Conservation (phyloP, 495 filamentous ascomycete species). For the Penicillium cinerascens region DNA sequence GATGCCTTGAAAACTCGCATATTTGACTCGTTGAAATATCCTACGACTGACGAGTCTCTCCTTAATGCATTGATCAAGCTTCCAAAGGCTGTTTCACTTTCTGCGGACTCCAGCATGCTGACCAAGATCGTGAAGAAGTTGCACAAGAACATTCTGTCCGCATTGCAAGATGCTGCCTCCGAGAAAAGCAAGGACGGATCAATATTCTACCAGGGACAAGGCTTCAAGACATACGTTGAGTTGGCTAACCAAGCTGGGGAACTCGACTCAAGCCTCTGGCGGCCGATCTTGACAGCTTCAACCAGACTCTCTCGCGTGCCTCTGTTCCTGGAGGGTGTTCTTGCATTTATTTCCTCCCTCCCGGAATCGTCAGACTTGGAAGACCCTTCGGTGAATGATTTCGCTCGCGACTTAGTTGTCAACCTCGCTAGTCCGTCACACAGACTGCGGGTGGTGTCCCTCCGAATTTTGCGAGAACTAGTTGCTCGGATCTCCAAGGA, state of each 20-base stretch:
- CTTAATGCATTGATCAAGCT: slow-evolving; percentile 42
- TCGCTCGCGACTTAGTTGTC: slow-evolving; percentile 59
- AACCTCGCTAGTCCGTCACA: slow-evolving; percentile 73
- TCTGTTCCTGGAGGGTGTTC: slow-evolving; percentile 63
- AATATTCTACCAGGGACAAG: slow-evolving; percentile 41
- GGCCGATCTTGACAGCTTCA: slow-evolving; percentile 57
- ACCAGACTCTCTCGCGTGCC: slow-evolving; percentile 57
- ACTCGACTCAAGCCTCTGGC: slow-evolving; percentile 53
- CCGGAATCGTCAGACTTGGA: slow-evolving; percentile 39
- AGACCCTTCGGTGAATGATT: slow-evolving; percentile 45
- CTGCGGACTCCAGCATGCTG: slow-evolving; percentile 30
- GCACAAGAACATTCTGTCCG: slow-evolving; percentile 30
- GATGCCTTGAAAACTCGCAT: slow-evolving; percentile 68
- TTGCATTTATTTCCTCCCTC: slow-evolving; percentile 55
- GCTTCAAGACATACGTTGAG: slow-evolving; percentile 47
- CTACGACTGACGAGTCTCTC: slow-evolving; percentile 28
- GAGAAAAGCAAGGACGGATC: slow-evolving; percentile 18
- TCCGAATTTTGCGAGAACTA: slow-evolving; percentile 58
- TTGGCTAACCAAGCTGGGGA: slow-evolving; percentile 26
- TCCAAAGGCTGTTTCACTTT: slow-evolving; percentile 35
- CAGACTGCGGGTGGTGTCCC: slow-evolving; percentile 61
- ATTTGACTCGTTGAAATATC: slow-evolving; percentile 56
- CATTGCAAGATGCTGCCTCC: slow-evolving; percentile 22
- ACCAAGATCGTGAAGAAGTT: slow-evolving; percentile 34
- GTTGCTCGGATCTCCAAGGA: slow-evolving; percentile 33